Evolutionary conservation across 75 land plant genomes (phyloP), one percentile per base, ranked within the genome.

Genomic region (Pinus tabuliformis): DNA sequence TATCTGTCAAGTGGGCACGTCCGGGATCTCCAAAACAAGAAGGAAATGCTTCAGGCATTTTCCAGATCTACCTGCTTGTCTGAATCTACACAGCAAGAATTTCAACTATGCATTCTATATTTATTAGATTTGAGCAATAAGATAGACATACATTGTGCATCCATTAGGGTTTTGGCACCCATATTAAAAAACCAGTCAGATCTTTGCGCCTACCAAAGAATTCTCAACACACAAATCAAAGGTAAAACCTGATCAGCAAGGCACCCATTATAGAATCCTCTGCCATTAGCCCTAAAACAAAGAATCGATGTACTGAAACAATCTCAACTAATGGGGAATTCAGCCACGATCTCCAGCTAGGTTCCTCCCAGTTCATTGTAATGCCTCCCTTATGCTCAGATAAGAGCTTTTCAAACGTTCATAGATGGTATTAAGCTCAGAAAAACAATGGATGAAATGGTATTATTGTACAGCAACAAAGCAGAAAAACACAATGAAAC

Each of bases 1-100:
- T 83, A 80, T 95, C 98, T 1, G 91, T 85, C 5, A 95, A 82
- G 76, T 95, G 98, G 15, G 93, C 96, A 36, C 95, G 96, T 80
- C 85, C 89, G 13, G 39, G 42, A 79, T 95, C 98, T 6, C 98
- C 98, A 64, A 95, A 95, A 81, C 96, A 95, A 62, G 96, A 93
- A 39, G 98, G 96, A 75, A 95, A 89, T 28, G 72, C 54, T 68
- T 68, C 72, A 68, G 72, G 72, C 72, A 68, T 68, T 42, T 68
- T 68, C 33, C 52, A 42, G 72, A 68, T 68, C 72, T 45, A 42
- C n/a, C 17, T 36, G 49, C 37, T 33, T 8, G 72, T 3, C 42
- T 37, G 42, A 18, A 3, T 9, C 42, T 45, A 20, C 39, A n/a
- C 42, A 42, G 36, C 70, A 66, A 45, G 39, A 39, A 36, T 37